phyloP scores from a whole-genome alignment of 2,329 filamentous ascomycete species.

The Albophoma yamanashiensis region DNA sequence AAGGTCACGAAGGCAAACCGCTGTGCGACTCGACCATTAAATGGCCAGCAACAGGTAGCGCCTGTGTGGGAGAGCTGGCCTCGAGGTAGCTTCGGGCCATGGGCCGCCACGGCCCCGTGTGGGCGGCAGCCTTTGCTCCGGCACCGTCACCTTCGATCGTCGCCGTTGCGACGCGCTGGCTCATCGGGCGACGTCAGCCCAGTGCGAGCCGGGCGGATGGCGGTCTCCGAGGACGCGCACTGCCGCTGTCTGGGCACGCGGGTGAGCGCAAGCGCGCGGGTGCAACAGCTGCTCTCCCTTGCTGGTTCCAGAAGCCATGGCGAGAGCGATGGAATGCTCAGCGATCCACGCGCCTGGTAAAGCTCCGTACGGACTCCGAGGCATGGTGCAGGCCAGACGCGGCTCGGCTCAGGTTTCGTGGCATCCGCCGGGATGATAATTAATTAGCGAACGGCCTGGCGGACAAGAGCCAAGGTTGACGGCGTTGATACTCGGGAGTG shows the following conservation, averaged over 20 bases:
- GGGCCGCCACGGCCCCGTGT: not conserved
- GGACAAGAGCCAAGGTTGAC: too few species aligned
- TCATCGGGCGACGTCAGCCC: not conserved
- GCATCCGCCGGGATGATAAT: not conserved
- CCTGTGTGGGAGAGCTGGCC: not conserved
- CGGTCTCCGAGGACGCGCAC: not conserved
- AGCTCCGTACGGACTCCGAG: not conserved
- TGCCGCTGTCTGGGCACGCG: too few species aligned
- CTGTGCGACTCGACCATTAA: not conserved
- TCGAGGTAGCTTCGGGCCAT: too few species aligned
- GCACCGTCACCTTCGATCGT: not conserved
- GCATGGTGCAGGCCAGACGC: too few species aligned
- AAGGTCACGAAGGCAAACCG: not conserved
- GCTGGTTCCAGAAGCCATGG: not conserved
- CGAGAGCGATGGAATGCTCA: not conserved
- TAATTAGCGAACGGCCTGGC: not conserved
- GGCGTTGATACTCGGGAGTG: too few species aligned
- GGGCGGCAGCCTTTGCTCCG: not conserved
- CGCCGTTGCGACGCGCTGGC: not conserved
- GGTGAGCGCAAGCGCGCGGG: not conserved
- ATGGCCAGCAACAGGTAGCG: not conserved
- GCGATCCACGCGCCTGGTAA: not conserved
- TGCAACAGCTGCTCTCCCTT: not conserved
- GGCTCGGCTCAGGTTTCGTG: too few species aligned
- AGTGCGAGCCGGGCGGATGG: too few species aligned